Evolutionary conservation across 163 green algal species (phyloP), one percentile per base, ranked within the genome.

Genomic region (Coccomyxa subellipsoidea): DNA sequence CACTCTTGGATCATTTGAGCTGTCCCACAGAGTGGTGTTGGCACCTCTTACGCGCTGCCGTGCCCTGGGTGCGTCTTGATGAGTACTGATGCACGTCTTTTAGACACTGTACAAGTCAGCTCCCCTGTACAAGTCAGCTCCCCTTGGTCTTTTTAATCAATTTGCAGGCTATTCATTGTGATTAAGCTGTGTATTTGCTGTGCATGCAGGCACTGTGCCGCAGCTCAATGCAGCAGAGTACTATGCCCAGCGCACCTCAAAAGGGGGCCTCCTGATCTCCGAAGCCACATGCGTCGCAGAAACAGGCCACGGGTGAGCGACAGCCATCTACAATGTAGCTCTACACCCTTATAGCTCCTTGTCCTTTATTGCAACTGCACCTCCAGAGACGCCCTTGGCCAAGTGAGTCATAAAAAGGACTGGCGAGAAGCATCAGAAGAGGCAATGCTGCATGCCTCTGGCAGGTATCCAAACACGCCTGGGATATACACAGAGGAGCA

Each of bases 401-500:
- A n/a, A n/a, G n/a, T n/a, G n/a, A n/a, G n/a, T n/a, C n/a, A n/a
- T n/a, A n/a, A n/a, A n/a, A n/a, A n/a, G n/a, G n/a, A n/a, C n/a
- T n/a, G n/a, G n/a, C n/a, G n/a, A n/a, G n/a, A n/a, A n/a, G n/a
- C n/a, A n/a, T n/a, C n/a, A n/a, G n/a, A n/a, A n/a, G n/a, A 59
- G 3, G 47, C 1, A 8, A 18, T 59, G 47, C 47, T 59, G 21
- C 15, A 12, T 36, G n/a, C 23, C 34, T 25, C 32, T 35, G 31
- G 69, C 79, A 89, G 89, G 34, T 91, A 91, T 80, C 86, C 88
- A 6, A 82, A 92, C 69, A 86, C 82, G 4, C 92, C 93, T 15
- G 91, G 92, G 53, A 90, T 97, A 35, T 92, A 91, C 82, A 91
- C 83, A 0, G 23, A 88, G n/a, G 83, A 94, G 86, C 93, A 97